Base-by-base conservation (phyloP, 2,329 filamentous ascomycete genomes). In the Gliomastix tumulicola region DNA sequence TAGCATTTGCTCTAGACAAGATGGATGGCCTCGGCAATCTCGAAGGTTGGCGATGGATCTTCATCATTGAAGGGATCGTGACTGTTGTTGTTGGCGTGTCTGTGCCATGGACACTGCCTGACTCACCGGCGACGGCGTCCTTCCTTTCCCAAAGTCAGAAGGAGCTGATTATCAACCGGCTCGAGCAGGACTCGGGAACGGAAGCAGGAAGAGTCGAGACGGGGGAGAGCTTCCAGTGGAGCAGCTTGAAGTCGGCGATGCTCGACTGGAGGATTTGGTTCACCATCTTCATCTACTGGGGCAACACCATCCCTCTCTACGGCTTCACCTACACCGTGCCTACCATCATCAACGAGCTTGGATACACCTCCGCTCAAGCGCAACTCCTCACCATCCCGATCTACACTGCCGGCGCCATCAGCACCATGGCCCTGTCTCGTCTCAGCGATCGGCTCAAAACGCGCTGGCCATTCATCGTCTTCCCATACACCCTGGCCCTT, bases 101-200 rank as follows among this genome's bases (percentile, higher is more conserved):
- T 4, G 66, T 69, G 13, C 76, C 63, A 36, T 56, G 77, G 39
- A 44, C 71, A 4, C 64, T 82, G 1, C 41, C 46, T 2, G 44
- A 49, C 11, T 48, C 45, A 0, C 47, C 48, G 12, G 23, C 22
- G 6, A 18, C 32, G 5, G 20, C 30, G 9, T 16, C 16, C 3
- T 38, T 38, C 25, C 23, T 38, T 11, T 21, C 21, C 21, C 11
- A 17, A 7, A 21, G 34, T 9, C 23, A 38, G 23, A 34, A 30
- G 23, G 10, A 17, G 6, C 12, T 38, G 6, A 34, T 38, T 19
- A 30, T 16, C n/a, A 13, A 19, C 10, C 21, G 36, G 7, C 36
- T 38, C 5, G n/a, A 18, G 9, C 16, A 33, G 16, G 30, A 38
- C 22, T 25, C 23, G 3, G 36, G 36, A 8, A 33, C 22, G 10